Evolutionary conservation across 2,329 filamentous ascomycete genomes (phyloP), one percentile per base, ranked within the genome.

Genomic region (Macrophomina pseudophaseolina): DNA sequence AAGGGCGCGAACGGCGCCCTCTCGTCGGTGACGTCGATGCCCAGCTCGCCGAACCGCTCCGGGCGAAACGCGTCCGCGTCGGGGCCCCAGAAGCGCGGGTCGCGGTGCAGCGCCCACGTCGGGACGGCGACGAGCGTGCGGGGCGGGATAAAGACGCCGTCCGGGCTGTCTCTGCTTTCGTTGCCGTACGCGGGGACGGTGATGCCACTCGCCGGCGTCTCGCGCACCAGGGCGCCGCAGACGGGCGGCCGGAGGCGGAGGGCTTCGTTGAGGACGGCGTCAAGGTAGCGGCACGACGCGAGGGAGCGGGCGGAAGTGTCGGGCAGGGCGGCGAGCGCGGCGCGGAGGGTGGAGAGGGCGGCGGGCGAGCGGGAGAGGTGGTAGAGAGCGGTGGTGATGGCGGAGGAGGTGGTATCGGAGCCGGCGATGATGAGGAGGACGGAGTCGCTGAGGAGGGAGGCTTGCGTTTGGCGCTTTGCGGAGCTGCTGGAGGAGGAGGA

Each of bases 191-290:
- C 78, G 32, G 28, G 49, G 23, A 81, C 72, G n/a, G 69, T 69
- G 32, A 80, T 70, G 16, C 80, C 80, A 60, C 77, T 71, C 23
- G 75, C 58, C 7, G 80, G 80, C 1, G 80, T 81, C 11, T 75
- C 54, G 1, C 81, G 72, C 28, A 73, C 72, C 16, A 80, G 52
- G 0, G 74, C 78, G 4, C 73, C 74, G 0, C 79, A 77, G 0
- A 81, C 75, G 0, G 80, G 74, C 2, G 81, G 80, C 59, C 81
- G 73, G 2, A 83, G 71, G 23, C 81, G 76, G 2, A 82, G 70
- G 0, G 79, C 72, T 67, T 83, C 81, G 64, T 82, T 77, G 72
- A 82, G 80, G n/a, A 76, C 71, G 16, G 73, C 78, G 64, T 81
- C 79, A 12, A 82, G 73, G 46, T 76, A 72, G 1, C 71, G 33